Evolutionary conservation across 805 yeast species (phyloP).

Genomic region (Tetrapisispora taiwanensis): DNA sequence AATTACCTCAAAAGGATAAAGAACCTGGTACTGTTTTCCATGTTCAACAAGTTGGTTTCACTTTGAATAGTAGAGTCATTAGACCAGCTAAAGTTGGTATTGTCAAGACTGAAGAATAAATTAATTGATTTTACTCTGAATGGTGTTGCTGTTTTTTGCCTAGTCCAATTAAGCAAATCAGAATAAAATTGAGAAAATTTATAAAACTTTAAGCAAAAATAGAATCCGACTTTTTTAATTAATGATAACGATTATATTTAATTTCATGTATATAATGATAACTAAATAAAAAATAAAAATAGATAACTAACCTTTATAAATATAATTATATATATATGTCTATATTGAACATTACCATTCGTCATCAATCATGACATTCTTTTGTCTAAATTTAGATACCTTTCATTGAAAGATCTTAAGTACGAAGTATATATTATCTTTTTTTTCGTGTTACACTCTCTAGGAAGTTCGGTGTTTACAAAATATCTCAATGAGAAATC

Average conservation of each 20-base stretch:
- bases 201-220: too few species aligned
- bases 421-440: too few species aligned
- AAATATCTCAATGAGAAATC: neutral
- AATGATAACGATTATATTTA: neutral
- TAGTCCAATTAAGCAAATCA: too few species aligned
- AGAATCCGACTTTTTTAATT: neutral
- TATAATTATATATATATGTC: neutral
- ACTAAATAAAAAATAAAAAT: neutral
- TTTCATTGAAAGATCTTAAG: too few species aligned
- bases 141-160: too few species aligned
- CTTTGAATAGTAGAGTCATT: slow-evolving; percentile 74
- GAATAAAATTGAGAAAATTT: too few species aligned
- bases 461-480: neutral
- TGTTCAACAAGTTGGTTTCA: slow-evolving; percentile 86
- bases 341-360: too few species aligned
- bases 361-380: too few species aligned
- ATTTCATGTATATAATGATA: slow-evolving; percentile 2
- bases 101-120: slow-evolving; percentile 44
- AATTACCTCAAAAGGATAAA: slow-evolving; percentile 74
- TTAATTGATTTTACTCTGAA: neutral
- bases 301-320: too few species aligned
- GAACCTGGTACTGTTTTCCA: slow-evolving; percentile 89
- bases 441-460: neutral
- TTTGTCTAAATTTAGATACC: neutral
- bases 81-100: slow-evolving; percentile 96